Evolutionary conservation across 2,329 filamentous ascomycete species (phyloP), one percentile per base, ranked within the genome.

Genomic region (Reticulascus tulasneorum): DNA sequence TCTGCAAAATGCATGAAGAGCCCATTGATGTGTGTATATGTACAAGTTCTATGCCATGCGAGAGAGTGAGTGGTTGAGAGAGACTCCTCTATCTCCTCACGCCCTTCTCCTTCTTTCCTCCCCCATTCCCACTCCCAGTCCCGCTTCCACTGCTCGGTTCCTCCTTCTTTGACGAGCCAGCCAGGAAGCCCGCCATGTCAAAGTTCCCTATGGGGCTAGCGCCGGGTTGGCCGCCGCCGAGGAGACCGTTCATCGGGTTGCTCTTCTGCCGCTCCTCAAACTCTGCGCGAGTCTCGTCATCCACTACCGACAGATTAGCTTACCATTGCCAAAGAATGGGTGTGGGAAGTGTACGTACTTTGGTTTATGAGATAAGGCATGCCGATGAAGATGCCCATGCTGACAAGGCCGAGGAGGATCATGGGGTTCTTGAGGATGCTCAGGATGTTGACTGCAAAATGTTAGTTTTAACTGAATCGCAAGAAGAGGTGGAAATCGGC

Each of bases 361-460:
- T 93, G 96, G 33, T 97, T 90, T 68, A 97, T 81, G 37, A 98
- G 63, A 62, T 96, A 93, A 11, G 93, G 93, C 85, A 97, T 87
- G 48, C 90, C 90, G 52, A 97, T 75, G 45, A 95, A 89, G 47
- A 96, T 69, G 6, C 68, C 82, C 69, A 96, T 79, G 44, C 83
- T 88, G 24, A 93, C 80, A 22, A 94, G 64, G 5, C 84, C 89
- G 69, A 98, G 84, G 42, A 98, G 74, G 46, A 97, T 96, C 89
- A 97, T 97, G 4, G 93, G 93, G 57, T 87, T 95, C 70, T 93
- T 93, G 52, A 96, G 71, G 37, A 96, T 81, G 40, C 77, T 78
- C 38, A 96, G 55, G n/a, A 90, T 73, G 13, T 82, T 87, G 65
- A 91, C 84, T 88, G 47, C 29, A n/a, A n/a, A n/a, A n/a, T n/a